Base-by-base conservation (phyloP, 768 basidiomycete species). In the Lentinula boryana region DNA sequence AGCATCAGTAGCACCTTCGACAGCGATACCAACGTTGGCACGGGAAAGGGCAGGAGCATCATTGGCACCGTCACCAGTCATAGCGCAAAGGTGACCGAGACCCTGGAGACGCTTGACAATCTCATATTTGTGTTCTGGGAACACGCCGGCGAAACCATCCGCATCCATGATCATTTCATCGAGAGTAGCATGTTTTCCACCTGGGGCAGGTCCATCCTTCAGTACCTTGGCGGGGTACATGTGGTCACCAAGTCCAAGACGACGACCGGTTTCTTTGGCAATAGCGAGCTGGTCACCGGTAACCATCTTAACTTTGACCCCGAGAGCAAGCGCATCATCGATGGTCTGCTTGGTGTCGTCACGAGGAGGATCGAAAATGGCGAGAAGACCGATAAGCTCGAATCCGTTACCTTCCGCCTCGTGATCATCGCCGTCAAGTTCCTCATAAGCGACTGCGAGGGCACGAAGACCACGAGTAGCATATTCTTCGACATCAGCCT, bases 251-350 rank as follows among this genome's bases (percentile, higher is more conserved):
- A 98, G 81, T 67, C 96, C 95, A 53, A 98, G 91, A 79, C 96
- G 92, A 74, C 96, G 91, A 62, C 96, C 96, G 63, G 96, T 98
- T 76, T 98, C 96, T 84, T 98, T 98, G 40, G 96, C 96, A 68
- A 98, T 98, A 65, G 96, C 96, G 71, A 98, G 93, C 80, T 98
- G 96, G 74, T 98, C 96, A 81, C 96, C 96, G n/a, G 96, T 98
- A 63, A 98, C 96, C 96, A 98, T 98, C 89, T 98, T 98, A 74
- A 98, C 95, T 73, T 88, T 90, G 68, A 98, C 95, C 75, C 96
- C 96, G 71, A 98, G 93, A 60, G 88, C 88, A 61, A 94, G 80
- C 57, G 96, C 95, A 73, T 98, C 95, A 69, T 98, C 95, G 71
- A 98, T 98, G 18, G 96, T 98, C 78, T 97, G 92, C 80, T 98